Percentiles rank a stretch among this genome's conserved stretches.
Conservation (phyloP, 2,329 filamentous ascomycete species). For the Calonectria hongkongensis region DNA sequence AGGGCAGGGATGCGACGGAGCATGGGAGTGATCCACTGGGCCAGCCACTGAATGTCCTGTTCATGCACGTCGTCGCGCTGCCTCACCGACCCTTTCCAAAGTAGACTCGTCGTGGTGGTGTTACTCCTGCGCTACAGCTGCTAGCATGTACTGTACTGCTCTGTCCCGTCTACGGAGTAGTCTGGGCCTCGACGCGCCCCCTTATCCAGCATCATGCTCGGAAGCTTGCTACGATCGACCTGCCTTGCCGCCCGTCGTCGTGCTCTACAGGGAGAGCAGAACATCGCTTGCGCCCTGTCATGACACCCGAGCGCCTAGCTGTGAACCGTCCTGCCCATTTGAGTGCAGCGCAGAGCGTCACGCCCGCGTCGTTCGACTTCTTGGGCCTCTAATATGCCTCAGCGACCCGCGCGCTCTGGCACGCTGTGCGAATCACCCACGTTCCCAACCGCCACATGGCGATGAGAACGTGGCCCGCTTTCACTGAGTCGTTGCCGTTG, state of each 20-base stretch:
- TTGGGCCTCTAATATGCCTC: slow-evolving; percentile 43
- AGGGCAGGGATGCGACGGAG: slow-evolving; percentile 50
- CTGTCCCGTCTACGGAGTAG: slow-evolving; percentile 12
- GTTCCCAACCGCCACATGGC: slow-evolving; percentile 54
- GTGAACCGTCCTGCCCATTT: slow-evolving; percentile 11
- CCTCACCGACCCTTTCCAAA: slow-evolving; percentile 58
- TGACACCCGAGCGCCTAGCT: slow-evolving; percentile 37
- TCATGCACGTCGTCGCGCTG: slow-evolving; percentile 58
- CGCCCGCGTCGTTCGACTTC: slow-evolving; percentile 30
- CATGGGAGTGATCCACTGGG: slow-evolving; percentile 48
- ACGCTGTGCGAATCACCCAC: slow-evolving; percentile 45
- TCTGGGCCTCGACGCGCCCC: slow-evolving; percentile 19
- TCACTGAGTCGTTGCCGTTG: slow-evolving; percentile 54
- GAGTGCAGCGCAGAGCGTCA: slow-evolving; percentile 23
- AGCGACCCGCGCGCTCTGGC: slow-evolving; percentile 45
- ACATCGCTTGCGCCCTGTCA: slow-evolving; percentile 22
- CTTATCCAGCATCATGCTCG: slow-evolving; percentile 3
- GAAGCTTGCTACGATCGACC: slow-evolving; percentile 22
- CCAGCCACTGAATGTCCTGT: slow-evolving; percentile 58
- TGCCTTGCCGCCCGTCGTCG: slow-evolving; percentile 33
- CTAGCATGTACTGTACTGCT: slow-evolving; percentile 29
- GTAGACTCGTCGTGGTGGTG: slow-evolving; percentile 42
- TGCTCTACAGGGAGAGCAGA: slow-evolving; percentile 23
- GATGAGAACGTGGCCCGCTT: slow-evolving; percentile 56
- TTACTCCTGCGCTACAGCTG: slow-evolving; percentile 34